Base-by-base conservation (phyloP, 352 stramenopile species). In the Globisporangium lucens region DNA sequence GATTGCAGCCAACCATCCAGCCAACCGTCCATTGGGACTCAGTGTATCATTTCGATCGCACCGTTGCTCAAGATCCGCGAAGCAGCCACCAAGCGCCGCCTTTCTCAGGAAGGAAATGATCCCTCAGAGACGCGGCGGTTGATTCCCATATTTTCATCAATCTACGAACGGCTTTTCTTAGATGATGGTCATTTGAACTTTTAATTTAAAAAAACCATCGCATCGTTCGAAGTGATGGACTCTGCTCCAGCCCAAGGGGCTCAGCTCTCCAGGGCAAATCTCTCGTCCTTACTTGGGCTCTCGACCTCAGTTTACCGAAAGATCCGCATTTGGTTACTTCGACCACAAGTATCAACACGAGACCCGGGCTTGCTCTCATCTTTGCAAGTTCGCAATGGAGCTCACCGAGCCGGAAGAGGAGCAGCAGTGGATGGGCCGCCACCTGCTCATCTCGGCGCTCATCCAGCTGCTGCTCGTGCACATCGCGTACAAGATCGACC, bases 401-500 rank as follows among this genome's bases (percentile, higher is more conserved):
- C 17, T 33, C 1, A 61, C 10, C 20, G 56, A 61, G 33, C 9
- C 20, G 3, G n/a, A 56, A 4, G 38, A 71, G 20, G 47, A 61
- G 61, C 56, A 79, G 67, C 71, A 71, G 22, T 75, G 74, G 75
- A 78, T 75, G 2, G 76, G 81, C 38, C 69, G 65, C 3, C 73
- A 89, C 65, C 71, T 89, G 15, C 69, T 89, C 7, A 67, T 78
- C 17, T 85, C 71, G 27, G 77, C 77, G 20, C 51, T 83, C 43
- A 66, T 82, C 3, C 73, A 89, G 67, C 72, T 89, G 38, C 38
- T 76, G 43, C 65, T 89, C 35, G 79, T 89, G 24, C 70, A 77
- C 70, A 76, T 89, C 35, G 75, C 76, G 20, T 89, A 87, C 61
- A 66, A 72, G 27, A 84, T 87, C 56, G 81, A 89, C n/a, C 71